A percentile compares a stretch with the other conserved stretches of the same genome.
Evolutionary conservation across 495 filamentous ascomycete genomes (phyloP).

Genomic region (Penicillium flavigenum): DNA sequence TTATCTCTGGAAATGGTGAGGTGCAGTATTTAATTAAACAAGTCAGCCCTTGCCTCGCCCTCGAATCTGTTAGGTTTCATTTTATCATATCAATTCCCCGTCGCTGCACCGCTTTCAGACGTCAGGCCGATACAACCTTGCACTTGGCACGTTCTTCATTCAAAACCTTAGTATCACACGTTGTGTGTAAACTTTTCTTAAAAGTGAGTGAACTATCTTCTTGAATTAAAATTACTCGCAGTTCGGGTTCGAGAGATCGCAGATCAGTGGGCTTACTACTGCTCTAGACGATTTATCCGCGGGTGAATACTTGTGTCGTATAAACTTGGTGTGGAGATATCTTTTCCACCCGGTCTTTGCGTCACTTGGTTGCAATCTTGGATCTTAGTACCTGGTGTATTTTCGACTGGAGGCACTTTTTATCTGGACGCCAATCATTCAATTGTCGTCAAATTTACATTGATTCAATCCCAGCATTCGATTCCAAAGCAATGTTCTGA

Average conservation of each 20-base stretch:
- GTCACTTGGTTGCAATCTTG: background rate
- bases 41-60: conserved; percentile 28
- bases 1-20: conserved; percentile 4
- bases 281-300: conserved; percentile 13
- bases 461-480: background rate
- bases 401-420: background rate
- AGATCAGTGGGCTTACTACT: conserved; percentile 10
- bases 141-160: conserved; percentile 19
- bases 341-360: background rate
- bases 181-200: background rate
- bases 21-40: conserved; percentile 14
- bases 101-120: conserved; percentile 23
- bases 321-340: background rate
- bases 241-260: conserved; percentile 2
- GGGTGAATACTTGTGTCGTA: conserved; percentile 1
- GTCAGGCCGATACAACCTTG: conserved; percentile 27
- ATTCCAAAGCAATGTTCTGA: background rate
- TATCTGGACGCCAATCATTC: background rate
- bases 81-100: conserved; percentile 14
- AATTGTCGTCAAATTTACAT: background rate
- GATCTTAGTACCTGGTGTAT: background rate
- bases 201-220: background rate
- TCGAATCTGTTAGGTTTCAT: conserved; percentile 14
- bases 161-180: background rate
- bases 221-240: background rate